Percentiles rank a stretch among this genome's conserved stretches.
phyloP scores from a whole-genome alignment of 345 rosid species.

The Abelmoschus esculentus region DNA sequence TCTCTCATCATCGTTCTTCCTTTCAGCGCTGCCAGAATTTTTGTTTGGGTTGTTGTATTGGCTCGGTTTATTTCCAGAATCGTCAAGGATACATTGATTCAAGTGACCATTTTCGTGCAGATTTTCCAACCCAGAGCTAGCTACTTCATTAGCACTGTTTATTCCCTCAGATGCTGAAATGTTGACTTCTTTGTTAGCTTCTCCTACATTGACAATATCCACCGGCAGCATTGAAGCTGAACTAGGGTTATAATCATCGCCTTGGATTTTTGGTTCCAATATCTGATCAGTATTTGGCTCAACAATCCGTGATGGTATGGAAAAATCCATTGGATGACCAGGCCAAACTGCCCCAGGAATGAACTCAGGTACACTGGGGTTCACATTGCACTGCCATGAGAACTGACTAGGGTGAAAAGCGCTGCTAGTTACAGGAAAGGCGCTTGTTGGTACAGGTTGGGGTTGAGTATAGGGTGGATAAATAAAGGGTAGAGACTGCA shows the following conservation, averaged over 20 bases:
- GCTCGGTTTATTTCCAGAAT: constrained; percentile 19
- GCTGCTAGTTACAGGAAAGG: constrained; percentile 65
- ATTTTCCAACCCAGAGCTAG: constrained; percentile 21
- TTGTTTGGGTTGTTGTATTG: constrained; percentile 21
- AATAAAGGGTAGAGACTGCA: constrained; percentile 73
- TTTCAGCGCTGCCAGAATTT: constrained; percentile 29
- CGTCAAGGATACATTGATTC: constrained; percentile 17
- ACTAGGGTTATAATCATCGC: constrained; percentile 22
- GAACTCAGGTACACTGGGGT: constrained; percentile 51
- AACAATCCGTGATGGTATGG: constrained; percentile 50
- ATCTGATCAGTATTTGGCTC: constrained; percentile 53
- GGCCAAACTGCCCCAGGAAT: constrained; percentile 72
- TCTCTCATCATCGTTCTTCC: constrained; percentile 50
- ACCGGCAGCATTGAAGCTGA: constrained; percentile 36
- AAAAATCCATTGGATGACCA: constrained; percentile 57
- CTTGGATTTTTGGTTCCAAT: constrained; percentile 36
- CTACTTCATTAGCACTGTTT: constrained; percentile 23
- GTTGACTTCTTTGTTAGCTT: constrained; percentile 32
- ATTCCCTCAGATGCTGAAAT: constrained; percentile 30
- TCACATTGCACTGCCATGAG: constrained; percentile 72
- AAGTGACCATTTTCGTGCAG: constrained; percentile 33
- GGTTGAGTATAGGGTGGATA: constrained; percentile 72
- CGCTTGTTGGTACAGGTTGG: constrained; percentile 54
- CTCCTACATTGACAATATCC: constrained; percentile 43
- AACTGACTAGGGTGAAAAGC: constrained; percentile 75